Evolutionary conservation across 495 filamentous ascomycete species (phyloP).

Genomic region (Parmelia sp.): DNA sequence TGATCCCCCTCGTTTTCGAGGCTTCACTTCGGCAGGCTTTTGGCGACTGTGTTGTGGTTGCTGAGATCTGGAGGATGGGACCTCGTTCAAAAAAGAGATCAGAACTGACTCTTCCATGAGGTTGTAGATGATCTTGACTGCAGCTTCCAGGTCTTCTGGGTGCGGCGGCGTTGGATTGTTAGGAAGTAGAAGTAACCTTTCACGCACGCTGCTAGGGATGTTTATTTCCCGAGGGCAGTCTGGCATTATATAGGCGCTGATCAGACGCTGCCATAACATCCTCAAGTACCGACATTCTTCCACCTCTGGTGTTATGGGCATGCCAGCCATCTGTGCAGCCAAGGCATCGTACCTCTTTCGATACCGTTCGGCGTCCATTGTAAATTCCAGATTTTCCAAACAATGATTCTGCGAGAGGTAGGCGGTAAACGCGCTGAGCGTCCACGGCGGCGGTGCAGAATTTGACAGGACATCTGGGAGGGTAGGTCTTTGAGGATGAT

Average conservation of each 20-base stretch:
- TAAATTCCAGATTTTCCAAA: conserved; percentile 94
- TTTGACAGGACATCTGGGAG: conserved; percentile 84
- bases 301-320: conserved; percentile 39
- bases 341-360: conserved; percentile 62
- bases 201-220: conserved; percentile 77
- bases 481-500: conserved; percentile 69
- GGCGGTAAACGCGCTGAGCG: conserved; percentile 88
- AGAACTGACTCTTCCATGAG: conserved; percentile 96
- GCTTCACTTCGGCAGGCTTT: conserved; percentile 20
- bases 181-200: conserved; percentile 63
- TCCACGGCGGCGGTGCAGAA: conserved; percentile 82
- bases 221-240: conserved; percentile 82
- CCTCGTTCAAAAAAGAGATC: conserved; percentile 66
- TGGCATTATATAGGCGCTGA: conserved; percentile 48
- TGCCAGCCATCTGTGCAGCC: conserved; percentile 38
- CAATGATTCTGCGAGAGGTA: conserved; percentile 98
- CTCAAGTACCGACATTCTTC: conserved; percentile 65
- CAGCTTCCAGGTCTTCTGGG: conserved; percentile 74
- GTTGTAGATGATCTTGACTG: conserved; percentile 86
- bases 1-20: conserved; percentile 30
- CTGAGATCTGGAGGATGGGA: conserved; percentile 39
- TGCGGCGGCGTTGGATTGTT: conserved; percentile 58
- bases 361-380: conserved; percentile 91
- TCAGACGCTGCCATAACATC: conserved; percentile 60
- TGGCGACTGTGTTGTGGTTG: conserved; percentile 31